Percentiles rank a stretch among this genome's conserved stretches.
Evolutionary conservation across 352 stramenopile genomes (phyloP).

Genomic region (Phytophthora ohioensis): DNA sequence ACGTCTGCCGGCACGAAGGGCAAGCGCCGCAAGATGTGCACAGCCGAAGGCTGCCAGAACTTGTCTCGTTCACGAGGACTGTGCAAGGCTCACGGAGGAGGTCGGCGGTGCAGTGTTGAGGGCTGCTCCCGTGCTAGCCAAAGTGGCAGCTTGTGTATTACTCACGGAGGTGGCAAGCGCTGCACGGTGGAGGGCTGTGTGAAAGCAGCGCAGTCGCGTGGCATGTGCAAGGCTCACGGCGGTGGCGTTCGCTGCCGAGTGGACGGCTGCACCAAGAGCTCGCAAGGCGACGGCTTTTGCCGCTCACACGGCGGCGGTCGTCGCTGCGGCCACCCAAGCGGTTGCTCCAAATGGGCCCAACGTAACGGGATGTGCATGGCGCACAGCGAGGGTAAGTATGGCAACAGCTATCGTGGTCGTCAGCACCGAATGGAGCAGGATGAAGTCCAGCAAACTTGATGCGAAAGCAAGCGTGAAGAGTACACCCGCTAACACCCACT

Average conservation of each 20-base stretch:
- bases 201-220: slow-evolving; percentile 81
- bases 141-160: slow-evolving; percentile 86
- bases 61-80: slow-evolving; percentile 79
- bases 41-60: slow-evolving; percentile 76
- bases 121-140: slow-evolving; percentile 82
- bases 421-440: slow-evolving; percentile 52
- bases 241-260: slow-evolving; percentile 84
- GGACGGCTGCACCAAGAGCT: slow-evolving; percentile 86
- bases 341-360: slow-evolving; percentile 85
- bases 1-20: slow-evolving; percentile 46
- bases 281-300: slow-evolving; percentile 86
- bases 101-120: slow-evolving; percentile 79
- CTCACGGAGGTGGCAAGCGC: slow-evolving; percentile 83
- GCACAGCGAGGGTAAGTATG: slow-evolving; percentile 84
- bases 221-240: slow-evolving; percentile 88
- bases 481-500: slow-evolving; percentile 12
- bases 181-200: slow-evolving; percentile 82
- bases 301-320: slow-evolving; percentile 78
- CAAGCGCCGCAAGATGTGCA: slow-evolving; percentile 87
- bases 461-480: slow-evolving; percentile 4
- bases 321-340: slow-evolving; percentile 74
- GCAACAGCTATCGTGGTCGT: slow-evolving; percentile 81
- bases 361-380: slow-evolving; percentile 90
- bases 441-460: slow-evolving; percentile 25
- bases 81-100: slow-evolving; percentile 83